phyloP scores from a whole-genome alignment of 2,329 filamentous ascomycete species.

The Lecanicillium sp. region DNA sequence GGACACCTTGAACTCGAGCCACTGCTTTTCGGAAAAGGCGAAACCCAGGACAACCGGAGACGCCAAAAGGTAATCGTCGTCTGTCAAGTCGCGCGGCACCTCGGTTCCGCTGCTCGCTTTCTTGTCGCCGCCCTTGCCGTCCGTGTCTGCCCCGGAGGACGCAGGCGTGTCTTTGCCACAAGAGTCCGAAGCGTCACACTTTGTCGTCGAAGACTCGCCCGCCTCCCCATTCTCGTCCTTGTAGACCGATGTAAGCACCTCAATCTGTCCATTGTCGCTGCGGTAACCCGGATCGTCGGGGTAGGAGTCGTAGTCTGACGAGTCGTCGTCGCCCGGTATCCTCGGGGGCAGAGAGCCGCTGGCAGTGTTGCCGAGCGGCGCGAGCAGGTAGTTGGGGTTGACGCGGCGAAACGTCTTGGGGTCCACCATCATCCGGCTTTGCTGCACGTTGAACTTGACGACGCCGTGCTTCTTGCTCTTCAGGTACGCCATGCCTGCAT shows the following conservation, averaged over 20 bases:
- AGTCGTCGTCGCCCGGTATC: slow-evolving; percentile 44
- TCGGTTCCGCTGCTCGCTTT: slow-evolving; percentile 19
- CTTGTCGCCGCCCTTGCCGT: slow-evolving; percentile 13
- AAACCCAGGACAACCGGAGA: slow-evolving; percentile 84
- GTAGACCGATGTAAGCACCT: slow-evolving; percentile 47
- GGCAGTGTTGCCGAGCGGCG: slow-evolving; percentile 49
- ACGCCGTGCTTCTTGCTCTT: slow-evolving; percentile 62
- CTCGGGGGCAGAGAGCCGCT: slow-evolving; percentile 44
- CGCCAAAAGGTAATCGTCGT: slow-evolving; percentile 78
- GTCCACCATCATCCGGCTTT: slow-evolving; percentile 84
- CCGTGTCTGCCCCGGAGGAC: neutral
- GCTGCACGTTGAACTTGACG: slow-evolving; percentile 73
- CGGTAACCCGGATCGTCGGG: slow-evolving; percentile 36
- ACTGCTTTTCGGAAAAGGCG: slow-evolving; percentile 80
- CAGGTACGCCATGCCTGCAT: slow-evolving; percentile 78
- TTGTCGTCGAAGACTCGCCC: slow-evolving; percentile 10
- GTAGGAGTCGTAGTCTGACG: slow-evolving; percentile 32
- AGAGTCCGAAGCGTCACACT: slow-evolving; percentile 15
- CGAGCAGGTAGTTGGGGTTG: slow-evolving; percentile 79
- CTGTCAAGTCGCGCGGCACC: slow-evolving; percentile 54
- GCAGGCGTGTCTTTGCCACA: slow-evolving; percentile 9
- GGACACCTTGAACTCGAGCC: slow-evolving; percentile 81
- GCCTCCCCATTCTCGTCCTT: slow-evolving; percentile 27
- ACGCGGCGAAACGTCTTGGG: slow-evolving; percentile 74
- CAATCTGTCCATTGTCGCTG: slow-evolving; percentile 33